phyloP scores from a whole-genome alignment of 164 flowering plant genomes.

The Magnolia officinalis region DNA sequence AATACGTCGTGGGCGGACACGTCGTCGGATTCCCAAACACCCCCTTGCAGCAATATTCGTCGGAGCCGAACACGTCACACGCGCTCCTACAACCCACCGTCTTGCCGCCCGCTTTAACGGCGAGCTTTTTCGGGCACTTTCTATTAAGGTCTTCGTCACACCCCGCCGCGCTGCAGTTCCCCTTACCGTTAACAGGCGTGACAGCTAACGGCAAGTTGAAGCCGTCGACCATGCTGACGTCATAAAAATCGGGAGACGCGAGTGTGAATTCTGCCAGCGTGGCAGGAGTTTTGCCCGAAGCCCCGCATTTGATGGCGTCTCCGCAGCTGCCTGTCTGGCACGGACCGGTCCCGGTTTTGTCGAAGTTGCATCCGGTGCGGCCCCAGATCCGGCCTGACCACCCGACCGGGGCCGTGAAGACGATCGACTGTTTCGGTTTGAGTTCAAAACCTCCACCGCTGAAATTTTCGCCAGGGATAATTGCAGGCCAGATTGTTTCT shows the following conservation, averaged over 20 bases:
- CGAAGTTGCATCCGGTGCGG: slow-evolving; percentile 85
- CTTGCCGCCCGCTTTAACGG: slow-evolving; percentile 43
- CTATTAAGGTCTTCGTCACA: slow-evolving; percentile 61
- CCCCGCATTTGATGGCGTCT: slow-evolving; percentile 50
- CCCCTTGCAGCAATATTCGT: slow-evolving; percentile 83
- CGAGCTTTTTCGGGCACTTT: slow-evolving; percentile 69
- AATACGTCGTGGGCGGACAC: slow-evolving; percentile 68
- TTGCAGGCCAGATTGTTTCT: slow-evolving; percentile 82
- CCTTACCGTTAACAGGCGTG: slow-evolving; percentile 56
- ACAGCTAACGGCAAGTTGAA: slow-evolving; percentile 68
- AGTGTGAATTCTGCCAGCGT: slow-evolving; percentile 91
- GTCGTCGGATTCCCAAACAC: slow-evolving; percentile 47
- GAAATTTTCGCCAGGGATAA: slow-evolving; percentile 61
- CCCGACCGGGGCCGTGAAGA: slow-evolving; percentile 61
- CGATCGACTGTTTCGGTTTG: slow-evolving; percentile 52
- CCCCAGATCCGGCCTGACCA: slow-evolving; percentile 97
- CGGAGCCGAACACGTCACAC: slow-evolving; percentile 78
- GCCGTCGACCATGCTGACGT: slow-evolving; percentile 94
- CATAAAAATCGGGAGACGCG: slow-evolving; percentile 62
- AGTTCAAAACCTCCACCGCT: slow-evolving; percentile 66
- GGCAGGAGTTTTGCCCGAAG: slow-evolving; percentile 69
- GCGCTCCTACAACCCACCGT: slow-evolving; percentile 73
- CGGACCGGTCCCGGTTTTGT: slow-evolving; percentile 51
- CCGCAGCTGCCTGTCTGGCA: slow-evolving; percentile 87
- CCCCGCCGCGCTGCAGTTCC: slow-evolving; percentile 73